Evolutionary conservation across 768 basidiomycete species (phyloP), one percentile per base, ranked within the genome.

Genomic region (Phanerodontia chrysosporium): DNA sequence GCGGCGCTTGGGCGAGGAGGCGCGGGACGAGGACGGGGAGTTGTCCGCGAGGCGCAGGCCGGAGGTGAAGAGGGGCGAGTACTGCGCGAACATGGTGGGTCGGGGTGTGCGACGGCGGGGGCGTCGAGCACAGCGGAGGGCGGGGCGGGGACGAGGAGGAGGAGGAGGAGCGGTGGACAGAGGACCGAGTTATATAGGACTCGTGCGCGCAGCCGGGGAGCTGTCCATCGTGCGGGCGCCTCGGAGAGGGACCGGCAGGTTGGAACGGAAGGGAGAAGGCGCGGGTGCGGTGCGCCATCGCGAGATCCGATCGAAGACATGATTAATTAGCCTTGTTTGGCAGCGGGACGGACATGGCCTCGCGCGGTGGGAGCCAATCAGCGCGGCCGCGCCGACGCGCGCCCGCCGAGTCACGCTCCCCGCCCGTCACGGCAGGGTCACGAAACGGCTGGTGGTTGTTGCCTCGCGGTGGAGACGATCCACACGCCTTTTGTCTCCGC

Each of bases 41-140:
- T 58, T 65, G 35, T 76, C 75, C 14, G 78, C 77, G 36, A 84
- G 73, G 16, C n/a, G 52, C 39, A 84, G 75, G 45, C 85, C 85
- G 3, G 79, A 81, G 3, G 81, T 87, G 80, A 87, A 87, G 72
- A 87, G 81, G 45, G 83, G 78, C 0, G 83, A 85, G 64, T 87
- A 86, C 65, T 69, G 59, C 74, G 79, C 22, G 77, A 81, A 71
- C 75, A 70, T 68, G 29, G 49, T 30, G 42, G 25, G 5, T 51
- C 24, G 57, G 12, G 3, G 46, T 32, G 32, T 28, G 8, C 21
- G 29, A 55, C 21, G 45, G 18, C 42, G 42, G 22, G 24, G n/a
- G 44, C 57, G 57, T 51, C 49, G 57, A 29, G 44, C 49, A 52
- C 57, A 44, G 39, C 56, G 45, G 48, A 39, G n/a, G n/a, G n/a